Evolutionary conservation across 371 early-diverging fungal species (phyloP).

Genomic region (Actinomortierella wolfii): DNA sequence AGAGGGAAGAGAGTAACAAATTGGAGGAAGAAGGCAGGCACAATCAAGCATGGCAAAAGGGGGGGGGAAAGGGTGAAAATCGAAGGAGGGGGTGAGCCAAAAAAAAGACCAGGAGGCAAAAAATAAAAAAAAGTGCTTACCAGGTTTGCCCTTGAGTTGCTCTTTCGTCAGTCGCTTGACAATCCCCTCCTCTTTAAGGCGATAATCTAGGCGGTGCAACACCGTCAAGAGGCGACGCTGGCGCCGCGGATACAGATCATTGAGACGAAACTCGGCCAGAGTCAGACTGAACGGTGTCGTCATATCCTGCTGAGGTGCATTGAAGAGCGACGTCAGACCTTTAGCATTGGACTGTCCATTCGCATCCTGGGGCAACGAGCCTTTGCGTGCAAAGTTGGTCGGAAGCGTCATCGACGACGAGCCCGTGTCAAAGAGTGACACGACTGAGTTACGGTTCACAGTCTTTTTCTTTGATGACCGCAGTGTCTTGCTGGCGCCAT

Average conservation of each 20-base stretch:
- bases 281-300: conserved; percentile 47
- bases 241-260: conserved; percentile 44
- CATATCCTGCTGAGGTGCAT: conserved; percentile 27
- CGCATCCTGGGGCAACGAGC: conserved; percentile 28
- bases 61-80: too few species aligned
- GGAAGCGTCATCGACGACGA: conserved; percentile 41
- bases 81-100: too few species aligned
- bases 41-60: too few species aligned
- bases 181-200: conserved; percentile 42
- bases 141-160: conserved; percentile 48
- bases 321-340: conserved; percentile 34
- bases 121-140: conserved; percentile 8
- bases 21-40: too few species aligned
- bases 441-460: conserved; percentile 24
- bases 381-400: conserved; percentile 43
- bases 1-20: too few species aligned
- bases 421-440: conserved; percentile 30
- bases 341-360: conserved; percentile 5
- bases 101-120: too few species aligned
- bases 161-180: conserved; percentile 44
- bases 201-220: conserved; percentile 45
- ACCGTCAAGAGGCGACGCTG: conserved; percentile 42
- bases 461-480: conserved; percentile 35
- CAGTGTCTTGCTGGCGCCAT: conserved; percentile 18
- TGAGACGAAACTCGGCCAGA: conserved; percentile 43